phyloP scores from a whole-genome alignment of 306 rosid genomes.

The Cucumis sativus region DNA sequence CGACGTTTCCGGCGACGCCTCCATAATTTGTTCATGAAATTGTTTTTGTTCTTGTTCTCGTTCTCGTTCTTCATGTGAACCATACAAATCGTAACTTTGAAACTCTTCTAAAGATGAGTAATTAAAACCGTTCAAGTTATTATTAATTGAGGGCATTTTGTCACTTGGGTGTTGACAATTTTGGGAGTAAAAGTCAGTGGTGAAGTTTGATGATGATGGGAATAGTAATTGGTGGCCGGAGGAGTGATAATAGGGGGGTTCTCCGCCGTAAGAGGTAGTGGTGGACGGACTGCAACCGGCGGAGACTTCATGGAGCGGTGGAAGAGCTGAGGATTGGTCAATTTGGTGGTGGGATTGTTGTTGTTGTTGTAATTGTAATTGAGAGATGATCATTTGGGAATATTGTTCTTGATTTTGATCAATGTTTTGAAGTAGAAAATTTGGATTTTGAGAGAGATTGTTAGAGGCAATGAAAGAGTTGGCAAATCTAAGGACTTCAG shows the following conservation, averaged over 20 bases:
- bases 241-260: conserved; percentile 8
- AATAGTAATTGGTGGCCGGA: conserved; percentile 9
- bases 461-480: not conserved
- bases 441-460: not conserved
- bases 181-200: conserved; percentile 18
- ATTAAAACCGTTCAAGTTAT: not conserved
- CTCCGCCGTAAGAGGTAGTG: conserved; percentile 16
- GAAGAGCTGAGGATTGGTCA: conserved; percentile 11
- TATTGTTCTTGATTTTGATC: not conserved
- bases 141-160: not conserved
- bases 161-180: conserved; percentile 11
- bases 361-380: not conserved
- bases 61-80: not conserved
- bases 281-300: conserved; percentile 3
- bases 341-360: conserved; percentile 17
- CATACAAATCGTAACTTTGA: not conserved
- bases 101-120: not conserved
- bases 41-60: not conserved
- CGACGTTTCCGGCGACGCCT: not conserved
- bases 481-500: conserved; percentile 2
- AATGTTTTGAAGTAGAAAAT: not conserved
- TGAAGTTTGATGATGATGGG: conserved; percentile 17
- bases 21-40: not conserved
- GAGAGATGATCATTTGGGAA: not conserved
- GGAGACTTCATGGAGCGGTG: conserved; percentile 16